phyloP scores from a whole-genome alignment of 495 filamentous ascomycete species.

The Pyrenula massariospora region DNA sequence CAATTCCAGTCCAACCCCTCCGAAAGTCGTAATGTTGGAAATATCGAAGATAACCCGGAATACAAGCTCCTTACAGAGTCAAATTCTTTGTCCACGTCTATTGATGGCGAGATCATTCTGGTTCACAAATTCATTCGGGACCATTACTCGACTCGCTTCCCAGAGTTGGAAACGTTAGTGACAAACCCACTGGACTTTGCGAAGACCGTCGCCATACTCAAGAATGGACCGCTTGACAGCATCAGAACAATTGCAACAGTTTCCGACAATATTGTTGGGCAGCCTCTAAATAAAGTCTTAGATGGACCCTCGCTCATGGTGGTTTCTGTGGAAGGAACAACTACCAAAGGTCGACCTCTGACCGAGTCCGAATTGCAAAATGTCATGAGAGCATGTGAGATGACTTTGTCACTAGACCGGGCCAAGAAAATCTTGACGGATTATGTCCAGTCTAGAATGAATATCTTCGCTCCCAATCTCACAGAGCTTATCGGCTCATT shows the following conservation, averaged over 20 bases:
- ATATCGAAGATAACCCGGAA: slow-evolving; percentile 76
- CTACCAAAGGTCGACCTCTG: slow-evolving; percentile 70
- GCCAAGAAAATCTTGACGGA: slow-evolving; percentile 82
- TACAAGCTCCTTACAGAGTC: slow-evolving; percentile 74
- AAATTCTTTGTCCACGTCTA: slow-evolving; percentile 75
- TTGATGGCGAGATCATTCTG: slow-evolving; percentile 81
- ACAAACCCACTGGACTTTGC: slow-evolving; percentile 90
- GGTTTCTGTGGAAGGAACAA: slow-evolving; percentile 89
- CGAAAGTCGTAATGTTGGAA: slow-evolving; percentile 52
- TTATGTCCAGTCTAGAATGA: slow-evolving; percentile 97
- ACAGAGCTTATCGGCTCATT: slow-evolving; percentile 87
- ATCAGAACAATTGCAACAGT: slow-evolving; percentile 64
- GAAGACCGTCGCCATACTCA: slow-evolving; percentile 85
- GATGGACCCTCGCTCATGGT: slow-evolving; percentile 89
- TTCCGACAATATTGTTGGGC: slow-evolving; percentile 61
- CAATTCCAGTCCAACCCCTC: slow-evolving; percentile 59
- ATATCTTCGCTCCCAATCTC: slow-evolving; percentile 86
- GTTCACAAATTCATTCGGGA: slow-evolving; percentile 94
- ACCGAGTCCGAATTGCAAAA: slow-evolving; percentile 59
- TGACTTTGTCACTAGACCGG: slow-evolving; percentile 73
- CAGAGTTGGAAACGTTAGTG: slow-evolving; percentile 90
- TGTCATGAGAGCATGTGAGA: slow-evolving; percentile 71
- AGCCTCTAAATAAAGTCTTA: slow-evolving; percentile 64
- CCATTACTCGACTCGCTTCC: slow-evolving; percentile 88
- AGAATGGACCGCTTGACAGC: slow-evolving; percentile 84